Conservation (phyloP, 345 rosid species). For the Euphorbia tirucalli region DNA sequence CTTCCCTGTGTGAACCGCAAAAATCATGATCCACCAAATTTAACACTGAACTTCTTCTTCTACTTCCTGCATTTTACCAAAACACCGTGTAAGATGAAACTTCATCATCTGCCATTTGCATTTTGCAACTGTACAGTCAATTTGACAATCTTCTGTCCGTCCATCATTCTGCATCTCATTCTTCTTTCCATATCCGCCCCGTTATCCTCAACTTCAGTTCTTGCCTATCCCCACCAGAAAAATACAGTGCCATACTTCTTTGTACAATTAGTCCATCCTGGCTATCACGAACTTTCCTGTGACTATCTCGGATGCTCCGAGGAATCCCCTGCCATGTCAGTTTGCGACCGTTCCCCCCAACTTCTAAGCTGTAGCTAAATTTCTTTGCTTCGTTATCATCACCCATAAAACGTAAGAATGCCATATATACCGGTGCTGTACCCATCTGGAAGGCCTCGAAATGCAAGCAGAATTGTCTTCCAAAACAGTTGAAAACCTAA, state of each 20-base stretch:
- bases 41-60: constrained; percentile 1
- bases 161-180: constrained; percentile 33
- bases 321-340: constrained; percentile 86
- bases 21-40: neutral
- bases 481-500: constrained; percentile 91
- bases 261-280: constrained; percentile 80
- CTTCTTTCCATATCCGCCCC: constrained; percentile 88
- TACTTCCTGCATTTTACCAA: constrained; percentile 4
- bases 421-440: constrained; percentile 81
- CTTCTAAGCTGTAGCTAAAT: constrained; percentile 81
- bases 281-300: constrained; percentile 84
- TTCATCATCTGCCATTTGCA: constrained; percentile 15
- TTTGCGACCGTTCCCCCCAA: constrained; percentile 72
- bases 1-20: neutral
- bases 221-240: constrained; percentile 73
- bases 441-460: constrained; percentile 93
- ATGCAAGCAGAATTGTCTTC: constrained; percentile 87
- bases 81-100: constrained; percentile 7
- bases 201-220: constrained; percentile 84
- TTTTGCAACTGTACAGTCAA: constrained; percentile 26
- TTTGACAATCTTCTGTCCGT: neutral
- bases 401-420: constrained; percentile 89
- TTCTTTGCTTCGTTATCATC: constrained; percentile 82
- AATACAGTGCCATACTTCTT: constrained; percentile 77
- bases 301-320: constrained; percentile 82